phyloP scores from a whole-genome alignment of 371 early-diverging fungal species.

The Dichotomocladium elegans region DNA sequence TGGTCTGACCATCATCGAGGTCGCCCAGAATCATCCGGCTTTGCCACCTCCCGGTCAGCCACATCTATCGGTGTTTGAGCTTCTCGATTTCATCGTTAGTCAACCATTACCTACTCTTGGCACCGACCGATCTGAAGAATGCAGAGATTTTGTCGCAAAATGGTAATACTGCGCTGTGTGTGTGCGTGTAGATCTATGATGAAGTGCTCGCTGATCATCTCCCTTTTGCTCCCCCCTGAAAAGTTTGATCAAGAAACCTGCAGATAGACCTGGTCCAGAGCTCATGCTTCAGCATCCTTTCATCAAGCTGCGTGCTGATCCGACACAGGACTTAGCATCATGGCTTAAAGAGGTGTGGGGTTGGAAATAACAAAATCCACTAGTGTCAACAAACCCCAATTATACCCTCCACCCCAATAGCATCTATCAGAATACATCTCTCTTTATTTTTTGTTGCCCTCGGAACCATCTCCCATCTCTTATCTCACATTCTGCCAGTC shows the following conservation, averaged over 20 bases:
- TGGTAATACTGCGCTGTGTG: slow-evolving; percentile 60
- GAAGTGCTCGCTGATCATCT: background rate
- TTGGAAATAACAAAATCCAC: slow-evolving; percentile 23
- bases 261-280: slow-evolving; percentile 70
- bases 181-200: background rate
- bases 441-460: background rate
- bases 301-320: slow-evolving; percentile 41
- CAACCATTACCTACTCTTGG: slow-evolving; percentile 84
- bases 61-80: slow-evolving; percentile 81
- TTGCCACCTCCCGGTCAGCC: slow-evolving; percentile 67
- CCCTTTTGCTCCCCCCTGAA: background rate
- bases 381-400: too few species aligned
- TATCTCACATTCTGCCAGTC: background rate
- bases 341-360: slow-evolving; percentile 57
- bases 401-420: background rate
- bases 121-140: slow-evolving; percentile 56
- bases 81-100: slow-evolving; percentile 87
- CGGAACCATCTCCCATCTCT: background rate
- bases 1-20: slow-evolving; percentile 90
- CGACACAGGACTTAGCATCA: slow-evolving; percentile 28
- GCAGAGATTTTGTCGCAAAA: slow-evolving; percentile 73
- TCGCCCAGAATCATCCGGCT: slow-evolving; percentile 88
- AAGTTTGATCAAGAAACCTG: slow-evolving; percentile 70
- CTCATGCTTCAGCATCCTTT: slow-evolving; percentile 65
- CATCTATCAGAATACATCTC: too few species aligned